Percentiles rank a stretch among this genome's conserved stretches.
These are phyloP conservation scores for Neobulgaria alba DNA, from an alignment of 2,329 filamentous ascomycete genomes.

Conservation along the genomic window DNA sequence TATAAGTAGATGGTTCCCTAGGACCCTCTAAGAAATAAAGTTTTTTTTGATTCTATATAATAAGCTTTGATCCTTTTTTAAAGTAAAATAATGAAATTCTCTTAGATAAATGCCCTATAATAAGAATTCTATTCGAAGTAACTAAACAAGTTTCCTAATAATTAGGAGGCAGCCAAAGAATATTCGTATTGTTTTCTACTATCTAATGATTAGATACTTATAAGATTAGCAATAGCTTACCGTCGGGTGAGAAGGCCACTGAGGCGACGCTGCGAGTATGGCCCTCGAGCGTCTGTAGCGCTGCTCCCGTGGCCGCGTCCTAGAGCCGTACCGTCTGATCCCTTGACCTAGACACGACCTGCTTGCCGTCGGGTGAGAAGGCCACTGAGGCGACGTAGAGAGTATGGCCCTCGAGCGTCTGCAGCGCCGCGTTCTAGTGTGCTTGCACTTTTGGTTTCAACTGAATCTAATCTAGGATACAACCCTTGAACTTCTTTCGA, in stretches of 20 bases:
- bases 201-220: slow-evolving; percentile 15
- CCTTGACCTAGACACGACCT: slow-evolving; percentile 6
- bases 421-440: slow-evolving; percentile 1
- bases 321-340: slow-evolving; percentile 7
- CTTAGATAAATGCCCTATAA: slow-evolving; percentile 19
- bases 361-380: too few relatives aligned
- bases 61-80: slow-evolving; percentile 10
- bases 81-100: slow-evolving; percentile 16
- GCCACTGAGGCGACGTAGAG: background rate
- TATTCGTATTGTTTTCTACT: slow-evolving; percentile 9
- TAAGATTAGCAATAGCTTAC: slow-evolving; percentile 7
- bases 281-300: slow-evolving; percentile 3
- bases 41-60: background rate
- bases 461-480: slow-evolving; percentile 15
- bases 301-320: slow-evolving; percentile 2
- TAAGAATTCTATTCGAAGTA: slow-evolving; percentile 15
- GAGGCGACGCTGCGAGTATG: background rate
- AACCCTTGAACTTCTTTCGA: slow-evolving; percentile 15
- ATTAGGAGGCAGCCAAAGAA: slow-evolving; percentile 20
- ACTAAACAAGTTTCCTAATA: slow-evolving; percentile 15
- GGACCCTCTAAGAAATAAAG: slow-evolving; percentile 2
- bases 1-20: slow-evolving; percentile 2
- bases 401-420: slow-evolving; percentile 4
- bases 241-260: slow-evolving; percentile 8
- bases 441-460: background rate